Conservation (phyloP, 148 eudicot genomes). For the Cornus kousa region DNA sequence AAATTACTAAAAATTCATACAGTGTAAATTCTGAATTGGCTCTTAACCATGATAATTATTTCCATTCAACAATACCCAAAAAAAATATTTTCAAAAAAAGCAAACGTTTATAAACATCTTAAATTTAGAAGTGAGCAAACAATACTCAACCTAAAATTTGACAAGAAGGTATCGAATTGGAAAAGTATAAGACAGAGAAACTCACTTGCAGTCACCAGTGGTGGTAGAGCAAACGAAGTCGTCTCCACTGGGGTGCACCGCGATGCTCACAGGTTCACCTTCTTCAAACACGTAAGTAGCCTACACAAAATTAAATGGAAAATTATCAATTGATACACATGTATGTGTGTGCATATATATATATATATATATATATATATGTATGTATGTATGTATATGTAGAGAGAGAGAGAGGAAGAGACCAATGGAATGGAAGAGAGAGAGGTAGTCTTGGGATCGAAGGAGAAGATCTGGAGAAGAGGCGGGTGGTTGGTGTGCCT, state of each 20-base stretch:
- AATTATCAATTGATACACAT: too few relatives aligned
- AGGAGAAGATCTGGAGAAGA: conserved; percentile 65
- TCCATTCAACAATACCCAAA: too few relatives aligned
- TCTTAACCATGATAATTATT: too few relatives aligned
- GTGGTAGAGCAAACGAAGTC: conserved; percentile 77
- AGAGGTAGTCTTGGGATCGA: conserved; percentile 38
- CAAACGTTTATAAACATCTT: too few relatives aligned
- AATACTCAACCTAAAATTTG: too few relatives aligned
- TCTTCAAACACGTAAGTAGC: conserved; percentile 58
- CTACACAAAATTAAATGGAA: conserved; percentile 21
- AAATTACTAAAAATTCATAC: too few relatives aligned
- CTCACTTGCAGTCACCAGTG: conserved; percentile 74
- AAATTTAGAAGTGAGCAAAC: too few relatives aligned
- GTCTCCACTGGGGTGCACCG: conserved; percentile 87
- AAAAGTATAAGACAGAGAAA: neutral
- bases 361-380: neutral
- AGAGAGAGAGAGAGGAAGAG: conserved; percentile 17
- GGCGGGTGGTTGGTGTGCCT: conserved; percentile 36
- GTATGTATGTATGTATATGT: neutral
- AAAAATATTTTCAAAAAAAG: too few relatives aligned
- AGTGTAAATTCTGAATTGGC: too few relatives aligned
- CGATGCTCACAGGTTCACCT: conserved; percentile 58
- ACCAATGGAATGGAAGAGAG: conserved; percentile 81
- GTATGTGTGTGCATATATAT: too few relatives aligned
- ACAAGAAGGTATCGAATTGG: neutral